phyloP scores from a whole-genome alignment of 2,329 filamentous ascomycete species.

The Fusarium annulatum region DNA sequence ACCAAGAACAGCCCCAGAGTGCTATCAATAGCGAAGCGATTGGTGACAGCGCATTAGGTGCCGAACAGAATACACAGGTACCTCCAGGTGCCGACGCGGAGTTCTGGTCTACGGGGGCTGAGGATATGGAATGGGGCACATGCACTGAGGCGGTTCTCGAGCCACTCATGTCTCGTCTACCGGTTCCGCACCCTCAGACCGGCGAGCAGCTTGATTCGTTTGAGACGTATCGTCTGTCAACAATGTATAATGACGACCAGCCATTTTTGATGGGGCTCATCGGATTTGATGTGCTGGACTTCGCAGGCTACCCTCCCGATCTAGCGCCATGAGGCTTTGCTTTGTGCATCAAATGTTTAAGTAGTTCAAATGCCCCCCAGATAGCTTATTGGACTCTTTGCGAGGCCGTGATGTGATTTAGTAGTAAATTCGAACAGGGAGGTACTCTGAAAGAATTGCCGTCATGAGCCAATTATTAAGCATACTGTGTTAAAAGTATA shows the following conservation, averaged over 20 bases:
- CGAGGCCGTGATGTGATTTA: rapidly evolving
- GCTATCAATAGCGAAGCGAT: rapidly evolving
- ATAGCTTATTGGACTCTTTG: rapidly evolving
- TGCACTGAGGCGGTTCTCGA: neutral
- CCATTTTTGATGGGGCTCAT: neutral
- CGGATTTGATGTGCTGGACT: neutral
- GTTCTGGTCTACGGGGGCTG: neutral
- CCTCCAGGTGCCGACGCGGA: neutral
- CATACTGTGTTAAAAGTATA: rapidly evolving
- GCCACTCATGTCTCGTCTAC: neutral
- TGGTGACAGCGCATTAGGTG: rapidly evolving
- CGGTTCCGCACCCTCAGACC: rapidly evolving
- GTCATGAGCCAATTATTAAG: rapidly evolving
- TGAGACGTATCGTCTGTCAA: neutral
- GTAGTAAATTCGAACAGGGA: neutral
- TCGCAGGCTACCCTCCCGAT: neutral
- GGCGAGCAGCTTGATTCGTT: neutral
- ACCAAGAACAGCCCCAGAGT: neutral
- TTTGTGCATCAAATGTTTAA: too few species aligned
- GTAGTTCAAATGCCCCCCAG: too few species aligned
- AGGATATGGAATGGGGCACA: neutral
- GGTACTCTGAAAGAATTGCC: too few species aligned
- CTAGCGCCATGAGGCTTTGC: rapidly evolving
- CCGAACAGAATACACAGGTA: neutral
- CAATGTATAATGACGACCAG: neutral